phyloP scores from a whole-genome alignment of 2,329 filamentous ascomycete genomes.

The Diplodia sapinea region DNA sequence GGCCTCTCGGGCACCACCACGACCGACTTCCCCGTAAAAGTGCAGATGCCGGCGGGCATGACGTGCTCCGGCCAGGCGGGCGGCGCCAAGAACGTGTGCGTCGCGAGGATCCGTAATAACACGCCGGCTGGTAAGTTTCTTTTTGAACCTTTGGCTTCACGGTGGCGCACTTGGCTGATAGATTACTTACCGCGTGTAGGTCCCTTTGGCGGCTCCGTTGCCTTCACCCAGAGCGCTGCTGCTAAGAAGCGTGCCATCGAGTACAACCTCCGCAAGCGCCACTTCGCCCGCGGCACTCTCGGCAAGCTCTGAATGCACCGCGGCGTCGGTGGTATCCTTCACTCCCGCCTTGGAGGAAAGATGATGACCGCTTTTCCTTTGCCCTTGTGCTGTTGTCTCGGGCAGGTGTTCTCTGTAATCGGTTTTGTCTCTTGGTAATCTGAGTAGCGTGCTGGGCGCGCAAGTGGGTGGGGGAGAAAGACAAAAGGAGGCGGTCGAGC shows the following conservation, averaged over 20 bases:
- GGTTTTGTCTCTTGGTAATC: background rate
- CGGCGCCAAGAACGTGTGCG: constrained; percentile 66
- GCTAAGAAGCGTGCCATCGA: constrained; percentile 68
- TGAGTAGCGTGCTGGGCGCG: constrained; percentile 26
- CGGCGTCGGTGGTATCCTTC: background rate
- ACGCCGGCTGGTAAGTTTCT: constrained; percentile 53
- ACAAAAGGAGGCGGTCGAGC: background rate
- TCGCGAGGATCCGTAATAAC: constrained; percentile 68
- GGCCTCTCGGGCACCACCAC: constrained; percentile 65
- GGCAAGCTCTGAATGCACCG: constrained; percentile 39
- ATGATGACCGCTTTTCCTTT: constrained; percentile 33
- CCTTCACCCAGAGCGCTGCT: constrained; percentile 66
- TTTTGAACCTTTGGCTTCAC: no score
- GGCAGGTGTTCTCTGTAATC: constrained; percentile 30
- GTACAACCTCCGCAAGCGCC: constrained; percentile 53
- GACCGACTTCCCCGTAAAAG: constrained; percentile 68
- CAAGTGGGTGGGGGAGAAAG: background rate
- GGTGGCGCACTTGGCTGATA: background rate
- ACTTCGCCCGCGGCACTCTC: constrained; percentile 45
- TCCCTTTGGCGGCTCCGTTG: constrained; percentile 70
- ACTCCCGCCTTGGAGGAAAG: constrained; percentile 6
- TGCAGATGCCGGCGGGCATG: constrained; percentile 72
- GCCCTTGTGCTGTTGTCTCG: background rate
- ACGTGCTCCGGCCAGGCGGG: constrained; percentile 66
- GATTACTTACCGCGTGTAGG: constrained; percentile 43